These are phyloP conservation scores for Oenanthe sinensis DNA, from an alignment of 129 eudicot genomes.

Conservation along the genomic window DNA sequence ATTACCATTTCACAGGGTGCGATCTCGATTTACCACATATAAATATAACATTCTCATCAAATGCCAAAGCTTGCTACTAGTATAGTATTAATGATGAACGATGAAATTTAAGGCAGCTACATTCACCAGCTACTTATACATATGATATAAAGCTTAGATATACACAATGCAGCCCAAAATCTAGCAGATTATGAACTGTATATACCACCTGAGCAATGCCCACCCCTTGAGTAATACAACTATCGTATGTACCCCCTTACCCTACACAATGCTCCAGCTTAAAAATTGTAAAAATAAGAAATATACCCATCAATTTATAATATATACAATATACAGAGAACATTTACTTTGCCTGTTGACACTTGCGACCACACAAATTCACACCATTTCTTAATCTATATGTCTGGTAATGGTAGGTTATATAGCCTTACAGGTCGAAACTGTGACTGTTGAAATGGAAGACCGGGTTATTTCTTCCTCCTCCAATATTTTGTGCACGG, in stretches of 20 bases:
- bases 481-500: constrained; percentile 51
- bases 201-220: background rate
- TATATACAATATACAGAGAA: background rate
- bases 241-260: background rate
- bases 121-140: background rate
- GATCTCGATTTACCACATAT: too few species aligned
- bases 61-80: background rate
- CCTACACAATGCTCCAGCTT: background rate
- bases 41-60: background rate
- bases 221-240: background rate
- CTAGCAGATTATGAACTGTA: background rate
- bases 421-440: constrained; percentile 54
- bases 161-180: background rate
- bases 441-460: constrained; percentile 95
- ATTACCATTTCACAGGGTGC: too few species aligned
- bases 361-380: background rate
- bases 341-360: background rate
- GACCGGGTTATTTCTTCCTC: constrained; percentile 44
- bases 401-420: background rate
- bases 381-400: background rate
- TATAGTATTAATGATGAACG: background rate
- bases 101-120: background rate
- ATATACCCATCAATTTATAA: background rate
- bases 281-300: background rate
- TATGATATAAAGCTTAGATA: background rate